phyloP scores from a whole-genome alignment of 805 yeast genomes.

The Lipomyces sp. region DNA sequence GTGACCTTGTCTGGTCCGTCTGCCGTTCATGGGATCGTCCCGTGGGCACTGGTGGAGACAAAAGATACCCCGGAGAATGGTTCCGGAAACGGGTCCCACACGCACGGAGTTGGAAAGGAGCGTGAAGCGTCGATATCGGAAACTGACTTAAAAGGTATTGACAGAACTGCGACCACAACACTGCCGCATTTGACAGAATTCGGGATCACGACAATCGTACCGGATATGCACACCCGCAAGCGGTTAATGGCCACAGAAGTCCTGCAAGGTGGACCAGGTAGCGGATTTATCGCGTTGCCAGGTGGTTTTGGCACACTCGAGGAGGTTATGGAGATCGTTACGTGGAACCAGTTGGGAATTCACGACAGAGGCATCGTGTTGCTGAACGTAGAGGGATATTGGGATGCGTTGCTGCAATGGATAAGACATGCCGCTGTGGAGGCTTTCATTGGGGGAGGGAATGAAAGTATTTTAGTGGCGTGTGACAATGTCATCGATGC shows the following conservation, averaged over 20 bases:
- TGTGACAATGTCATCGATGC: constrained; percentile 75
- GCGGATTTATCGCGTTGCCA: constrained; percentile 86
- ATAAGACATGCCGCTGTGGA: constrained; percentile 60
- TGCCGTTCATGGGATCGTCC: constrained; percentile 79
- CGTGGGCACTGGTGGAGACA: constrained; percentile 81
- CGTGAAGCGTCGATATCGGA: constrained; percentile 44
- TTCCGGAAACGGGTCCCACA: constrained; percentile 45
- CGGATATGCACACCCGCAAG: constrained; percentile 90
- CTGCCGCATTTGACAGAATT: constrained; percentile 44
- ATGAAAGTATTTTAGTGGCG: constrained; percentile 69
- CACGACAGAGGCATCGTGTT: constrained; percentile 81
- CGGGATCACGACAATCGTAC: constrained; percentile 79
- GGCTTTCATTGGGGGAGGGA: constrained; percentile 71
- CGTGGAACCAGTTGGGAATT: constrained; percentile 89
- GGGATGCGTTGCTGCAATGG: constrained; percentile 68
- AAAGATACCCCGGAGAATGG: constrained; percentile 68
- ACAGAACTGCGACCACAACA: neutral
- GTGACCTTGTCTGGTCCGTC: constrained; percentile 20
- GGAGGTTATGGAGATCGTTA: constrained; percentile 85
- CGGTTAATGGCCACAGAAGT: constrained; percentile 83
- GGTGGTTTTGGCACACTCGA: constrained; percentile 93
- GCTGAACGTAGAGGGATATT: constrained; percentile 80
- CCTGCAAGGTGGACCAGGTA: constrained; percentile 36
- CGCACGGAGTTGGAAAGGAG: constrained; percentile 25
- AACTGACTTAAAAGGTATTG: neutral